phyloP scores from a whole-genome alignment of 2,329 filamentous ascomycete species.

The Aspergillus sp. region DNA sequence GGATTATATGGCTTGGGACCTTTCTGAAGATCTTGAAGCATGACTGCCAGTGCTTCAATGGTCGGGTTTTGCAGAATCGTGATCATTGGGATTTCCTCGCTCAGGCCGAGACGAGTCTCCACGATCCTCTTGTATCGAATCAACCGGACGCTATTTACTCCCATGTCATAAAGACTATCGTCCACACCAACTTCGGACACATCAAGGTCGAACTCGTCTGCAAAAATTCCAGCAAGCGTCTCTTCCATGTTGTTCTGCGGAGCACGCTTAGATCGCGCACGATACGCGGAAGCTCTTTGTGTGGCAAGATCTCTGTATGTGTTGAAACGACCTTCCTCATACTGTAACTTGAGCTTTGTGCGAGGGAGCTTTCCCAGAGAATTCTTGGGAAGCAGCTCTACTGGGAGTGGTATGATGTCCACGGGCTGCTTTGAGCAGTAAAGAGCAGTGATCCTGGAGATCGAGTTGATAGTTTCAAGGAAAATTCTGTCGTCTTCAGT shows the following conservation, averaged over 20 bases:
- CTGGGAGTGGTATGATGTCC: neutral
- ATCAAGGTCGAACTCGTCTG: neutral
- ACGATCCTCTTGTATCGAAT: slow-evolving; percentile 6
- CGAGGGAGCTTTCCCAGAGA: slow-evolving; percentile 2
- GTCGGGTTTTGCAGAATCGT: slow-evolving; percentile 5
- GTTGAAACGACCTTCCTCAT: slow-evolving; percentile 2
- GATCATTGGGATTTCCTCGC: slow-evolving; percentile 1
- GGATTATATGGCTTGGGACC: slow-evolving; percentile 2
- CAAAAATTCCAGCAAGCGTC: neutral
- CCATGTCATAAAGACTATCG: slow-evolving; percentile 2
- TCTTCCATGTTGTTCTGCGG: neutral
- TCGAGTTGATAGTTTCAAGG: neutral
- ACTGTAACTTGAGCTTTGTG: neutral
- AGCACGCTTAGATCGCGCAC: neutral
- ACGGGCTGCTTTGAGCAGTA: slow-evolving; percentile 1
- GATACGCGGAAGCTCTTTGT: neutral
- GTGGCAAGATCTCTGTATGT: neutral
- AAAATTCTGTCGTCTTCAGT: neutral
- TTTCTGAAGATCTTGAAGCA: neutral
- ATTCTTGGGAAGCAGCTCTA: neutral
- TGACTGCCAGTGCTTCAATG: neutral
- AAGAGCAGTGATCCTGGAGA: neutral
- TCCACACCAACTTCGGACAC: slow-evolving; percentile 3
- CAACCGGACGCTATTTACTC: slow-evolving; percentile 1
- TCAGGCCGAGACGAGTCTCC: neutral